These are phyloP conservation scores for Cystofilobasidium bisporidii DNA, from an alignment of 768 basidiomycete species.

Conservation along the genomic window DNA sequence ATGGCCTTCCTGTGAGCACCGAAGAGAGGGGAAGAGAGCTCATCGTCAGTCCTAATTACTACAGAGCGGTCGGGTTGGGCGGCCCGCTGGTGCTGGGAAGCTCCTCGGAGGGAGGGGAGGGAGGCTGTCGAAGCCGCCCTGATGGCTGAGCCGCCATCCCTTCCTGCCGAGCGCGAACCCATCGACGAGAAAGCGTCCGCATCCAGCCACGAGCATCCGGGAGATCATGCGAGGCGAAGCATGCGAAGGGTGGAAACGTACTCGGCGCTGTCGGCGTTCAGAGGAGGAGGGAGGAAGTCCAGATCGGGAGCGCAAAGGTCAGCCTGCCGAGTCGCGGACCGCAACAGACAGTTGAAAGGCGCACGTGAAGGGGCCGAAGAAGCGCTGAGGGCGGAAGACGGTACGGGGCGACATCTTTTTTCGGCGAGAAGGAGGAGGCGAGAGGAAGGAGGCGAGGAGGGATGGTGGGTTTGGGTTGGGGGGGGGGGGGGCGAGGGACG, in stretches of 20 bases:
- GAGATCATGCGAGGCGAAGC: no score
- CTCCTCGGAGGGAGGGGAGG: no score
- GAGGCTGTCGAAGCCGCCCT: no score
- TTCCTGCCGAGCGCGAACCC: no score
- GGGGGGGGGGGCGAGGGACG: no score
- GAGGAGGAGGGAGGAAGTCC: neutral
- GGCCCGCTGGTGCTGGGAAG: no score
- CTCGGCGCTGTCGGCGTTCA: neutral
- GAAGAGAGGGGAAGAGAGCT: neutral
- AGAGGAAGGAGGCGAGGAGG: neutral
- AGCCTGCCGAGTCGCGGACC: neutral
- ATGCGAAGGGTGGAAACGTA: neutral
- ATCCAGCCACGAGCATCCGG: no score
- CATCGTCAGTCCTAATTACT: neutral
- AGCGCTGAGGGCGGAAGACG: neutral
- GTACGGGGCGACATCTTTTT: slow-evolving; percentile 2
- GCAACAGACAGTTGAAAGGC: neutral
- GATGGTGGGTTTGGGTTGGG: neutral
- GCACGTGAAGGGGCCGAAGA: slow-evolving; percentile 3
- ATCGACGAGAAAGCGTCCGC: no score
- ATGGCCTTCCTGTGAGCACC: slow-evolving; percentile 5
- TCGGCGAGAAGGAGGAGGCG: slow-evolving; percentile 1
- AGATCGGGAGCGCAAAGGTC: neutral
- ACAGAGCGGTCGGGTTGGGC: no score
- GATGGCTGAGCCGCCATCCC: no score